These are phyloP conservation scores for Zymoseptoria crescenta DNA, from an alignment of 2,329 filamentous ascomycete genomes.

Conservation along the genomic window DNA sequence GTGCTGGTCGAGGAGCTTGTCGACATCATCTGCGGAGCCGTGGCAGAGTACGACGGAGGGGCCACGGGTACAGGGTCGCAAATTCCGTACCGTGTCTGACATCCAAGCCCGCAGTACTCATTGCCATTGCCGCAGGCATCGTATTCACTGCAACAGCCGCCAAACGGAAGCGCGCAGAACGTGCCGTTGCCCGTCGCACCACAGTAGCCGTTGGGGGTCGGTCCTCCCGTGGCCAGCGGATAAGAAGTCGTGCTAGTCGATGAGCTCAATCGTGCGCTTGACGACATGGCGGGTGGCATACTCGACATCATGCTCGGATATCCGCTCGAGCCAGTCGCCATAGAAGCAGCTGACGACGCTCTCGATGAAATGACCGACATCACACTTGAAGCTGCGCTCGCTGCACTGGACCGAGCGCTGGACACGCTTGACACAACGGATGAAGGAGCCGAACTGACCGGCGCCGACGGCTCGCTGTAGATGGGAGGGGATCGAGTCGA, in stretches of 20 bases:
- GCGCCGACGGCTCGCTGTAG: conserved; percentile 2
- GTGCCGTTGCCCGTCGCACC: neutral
- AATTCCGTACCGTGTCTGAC: conserved; percentile 26
- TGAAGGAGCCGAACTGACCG: neutral
- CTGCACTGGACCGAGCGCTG: neutral
- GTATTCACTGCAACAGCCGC: neutral
- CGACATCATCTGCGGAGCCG: neutral
- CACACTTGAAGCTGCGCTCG: conserved; percentile 1
- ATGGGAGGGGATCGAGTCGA: neutral
- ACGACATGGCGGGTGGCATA: neutral
- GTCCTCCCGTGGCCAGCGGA: neutral
- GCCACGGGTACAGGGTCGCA: conserved; percentile 20
- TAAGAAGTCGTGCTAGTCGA: neutral
- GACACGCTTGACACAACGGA: neutral
- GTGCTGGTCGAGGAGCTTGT: conserved; percentile 1
- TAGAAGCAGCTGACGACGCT: neutral
- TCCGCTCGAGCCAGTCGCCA: neutral
- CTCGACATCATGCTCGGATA: neutral
- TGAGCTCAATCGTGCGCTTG: neutral
- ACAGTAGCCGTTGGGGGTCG: conserved; percentile 8
- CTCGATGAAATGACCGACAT: conserved; percentile 1
- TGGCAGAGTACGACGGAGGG: neutral
- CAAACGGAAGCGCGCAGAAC: neutral
- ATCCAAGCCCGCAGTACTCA: conserved; percentile 10
- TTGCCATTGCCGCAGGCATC: neutral